A percentile compares a stretch with the other conserved stretches of the same genome.
Conservation (phyloP, 2,329 filamentous ascomycete species). For the Colletotrichum sublineola region DNA sequence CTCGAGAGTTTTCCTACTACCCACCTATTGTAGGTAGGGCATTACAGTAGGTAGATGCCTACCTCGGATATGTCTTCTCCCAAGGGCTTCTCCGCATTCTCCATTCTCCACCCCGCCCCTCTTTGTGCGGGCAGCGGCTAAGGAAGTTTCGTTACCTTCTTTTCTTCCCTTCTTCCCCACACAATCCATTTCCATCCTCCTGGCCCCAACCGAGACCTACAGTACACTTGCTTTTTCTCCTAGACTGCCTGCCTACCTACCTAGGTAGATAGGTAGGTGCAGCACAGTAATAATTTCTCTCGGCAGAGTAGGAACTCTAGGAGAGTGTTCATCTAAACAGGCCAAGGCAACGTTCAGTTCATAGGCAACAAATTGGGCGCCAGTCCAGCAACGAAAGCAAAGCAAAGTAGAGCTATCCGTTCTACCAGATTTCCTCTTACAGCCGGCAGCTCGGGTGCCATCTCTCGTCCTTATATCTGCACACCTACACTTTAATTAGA, state of each 20-base stretch:
- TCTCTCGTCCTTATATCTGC: neutral
- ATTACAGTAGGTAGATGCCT: no score
- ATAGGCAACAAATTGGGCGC: neutral
- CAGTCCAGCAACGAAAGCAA: neutral
- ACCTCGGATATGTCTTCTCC: constrained; percentile 1
- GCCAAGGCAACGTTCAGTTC: neutral
- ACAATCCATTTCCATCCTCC: constrained; percentile 29
- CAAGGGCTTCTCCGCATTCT: constrained; percentile 37
- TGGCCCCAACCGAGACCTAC: neutral
- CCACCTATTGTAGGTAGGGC: no score
- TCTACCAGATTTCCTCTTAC: neutral
- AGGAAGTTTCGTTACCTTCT: neutral
- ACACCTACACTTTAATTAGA: no score
- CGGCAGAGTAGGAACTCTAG: neutral
- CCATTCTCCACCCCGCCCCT: neutral
- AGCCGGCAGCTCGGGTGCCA: no score
- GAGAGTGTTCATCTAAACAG: no score
- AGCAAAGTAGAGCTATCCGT: neutral
- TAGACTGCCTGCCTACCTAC: no score
- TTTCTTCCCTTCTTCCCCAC: constrained; percentile 33
- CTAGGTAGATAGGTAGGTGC: neutral
- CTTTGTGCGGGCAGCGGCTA: constrained; percentile 8
- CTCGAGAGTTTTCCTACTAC: no score
- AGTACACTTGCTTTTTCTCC: neutral
- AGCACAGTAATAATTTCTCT: neutral